Conservation (phyloP, 257 asterid genomes). For the Voacanga thouarsii region DNA sequence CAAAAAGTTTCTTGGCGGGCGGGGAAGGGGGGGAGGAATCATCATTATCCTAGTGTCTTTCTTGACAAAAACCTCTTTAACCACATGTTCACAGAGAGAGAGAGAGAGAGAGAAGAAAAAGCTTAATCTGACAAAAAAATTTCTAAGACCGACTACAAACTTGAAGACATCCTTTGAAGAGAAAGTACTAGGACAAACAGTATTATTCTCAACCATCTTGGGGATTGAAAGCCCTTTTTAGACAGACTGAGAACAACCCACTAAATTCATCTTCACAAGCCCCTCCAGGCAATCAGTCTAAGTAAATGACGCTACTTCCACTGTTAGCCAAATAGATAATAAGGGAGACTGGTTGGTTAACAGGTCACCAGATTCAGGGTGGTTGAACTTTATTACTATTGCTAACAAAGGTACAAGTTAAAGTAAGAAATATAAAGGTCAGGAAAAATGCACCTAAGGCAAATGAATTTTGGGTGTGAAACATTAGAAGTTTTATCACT, state of each 20-base stretch:
- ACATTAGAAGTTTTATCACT: too few species aligned
- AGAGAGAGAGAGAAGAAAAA: not conserved
- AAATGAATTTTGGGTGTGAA: too few species aligned
- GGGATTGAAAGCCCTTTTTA: not conserved
- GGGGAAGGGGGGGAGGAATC: too few species aligned
- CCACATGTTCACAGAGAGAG: not conserved
- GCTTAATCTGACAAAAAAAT: not conserved
- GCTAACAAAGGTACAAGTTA: not conserved
- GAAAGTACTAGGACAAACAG: not conserved
- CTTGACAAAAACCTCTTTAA: not conserved
- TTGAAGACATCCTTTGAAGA: not conserved
- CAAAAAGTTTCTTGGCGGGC: too few species aligned
- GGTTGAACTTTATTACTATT: not conserved
- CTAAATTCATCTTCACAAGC: not conserved
- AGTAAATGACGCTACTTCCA: not conserved
- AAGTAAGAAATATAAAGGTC: not conserved
- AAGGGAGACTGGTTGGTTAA: not conserved
- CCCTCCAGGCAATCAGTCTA: not conserved
- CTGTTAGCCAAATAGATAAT: not conserved
- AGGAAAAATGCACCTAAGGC: too few species aligned
- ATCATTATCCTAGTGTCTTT: too few species aligned
- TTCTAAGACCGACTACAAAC: not conserved
- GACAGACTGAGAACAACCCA: not conserved
- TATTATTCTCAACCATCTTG: not conserved
- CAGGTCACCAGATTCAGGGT: not conserved